Conservation (phyloP, 495 filamentous ascomycete species). For the Platismatia glauca region DNA sequence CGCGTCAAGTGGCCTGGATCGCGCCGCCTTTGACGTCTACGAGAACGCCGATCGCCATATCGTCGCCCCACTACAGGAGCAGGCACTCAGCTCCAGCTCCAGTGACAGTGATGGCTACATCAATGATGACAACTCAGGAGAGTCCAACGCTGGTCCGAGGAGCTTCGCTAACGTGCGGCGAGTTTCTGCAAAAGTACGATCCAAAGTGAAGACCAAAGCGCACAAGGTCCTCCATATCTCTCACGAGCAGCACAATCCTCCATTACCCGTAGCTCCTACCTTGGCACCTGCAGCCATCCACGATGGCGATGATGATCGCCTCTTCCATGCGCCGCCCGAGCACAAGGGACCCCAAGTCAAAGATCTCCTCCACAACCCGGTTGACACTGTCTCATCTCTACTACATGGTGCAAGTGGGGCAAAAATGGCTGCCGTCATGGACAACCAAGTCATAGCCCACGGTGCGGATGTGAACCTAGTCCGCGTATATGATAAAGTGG, state of each 20-base stretch:
- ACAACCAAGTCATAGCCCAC: conserved; percentile 24
- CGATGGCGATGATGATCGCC: not conserved
- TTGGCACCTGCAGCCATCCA: not conserved
- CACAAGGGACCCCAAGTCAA: conserved; percentile 9
- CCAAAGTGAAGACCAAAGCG: conserved; percentile 9
- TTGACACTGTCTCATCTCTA: conserved; percentile 23
- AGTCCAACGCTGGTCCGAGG: not conserved
- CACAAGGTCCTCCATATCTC: conserved; percentile 11
- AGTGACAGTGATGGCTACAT: not conserved
- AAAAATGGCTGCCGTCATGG: conserved; percentile 24
- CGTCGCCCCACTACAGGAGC: conserved; percentile 1
- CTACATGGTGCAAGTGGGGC: conserved; percentile 22
- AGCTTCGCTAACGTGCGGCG: conserved; percentile 1
- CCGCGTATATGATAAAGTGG: conserved; percentile 23
- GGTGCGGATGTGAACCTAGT: conserved; percentile 27
- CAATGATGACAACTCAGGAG: not conserved
- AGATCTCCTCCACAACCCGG: conserved; percentile 26
- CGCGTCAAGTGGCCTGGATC: conserved; percentile 6
- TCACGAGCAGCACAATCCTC: conserved; percentile 2
- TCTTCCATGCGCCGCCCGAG: not conserved
- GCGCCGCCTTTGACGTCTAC: conserved; percentile 12
- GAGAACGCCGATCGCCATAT: conserved; percentile 9
- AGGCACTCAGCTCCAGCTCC: not conserved
- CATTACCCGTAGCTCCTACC: not conserved
- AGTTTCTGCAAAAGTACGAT: conserved; percentile 3